phyloP scores from a whole-genome alignment of 139 green algal genomes.

The Dunaliella primolecta region DNA sequence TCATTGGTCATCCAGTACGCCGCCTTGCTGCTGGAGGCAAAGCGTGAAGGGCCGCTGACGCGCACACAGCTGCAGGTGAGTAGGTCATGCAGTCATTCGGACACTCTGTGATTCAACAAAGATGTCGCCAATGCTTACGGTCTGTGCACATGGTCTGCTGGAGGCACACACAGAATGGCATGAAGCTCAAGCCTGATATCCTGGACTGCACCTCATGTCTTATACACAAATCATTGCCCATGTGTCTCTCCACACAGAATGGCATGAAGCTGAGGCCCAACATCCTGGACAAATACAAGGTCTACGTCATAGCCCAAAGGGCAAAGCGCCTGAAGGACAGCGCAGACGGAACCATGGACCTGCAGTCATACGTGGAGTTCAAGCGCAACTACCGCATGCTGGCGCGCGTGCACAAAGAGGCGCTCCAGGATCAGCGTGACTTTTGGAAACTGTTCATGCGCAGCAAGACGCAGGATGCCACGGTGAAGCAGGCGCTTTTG shows the following conservation, averaged over 20 bases:
- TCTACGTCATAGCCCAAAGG: constrained; percentile 22
- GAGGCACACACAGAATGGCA: not conserved
- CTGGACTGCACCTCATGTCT: too few species aligned
- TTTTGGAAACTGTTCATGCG: constrained; percentile 23
- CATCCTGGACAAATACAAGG: not conserved
- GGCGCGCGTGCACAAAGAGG: constrained; percentile 26
- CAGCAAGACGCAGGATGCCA: not conserved
- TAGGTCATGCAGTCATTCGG: not conserved
- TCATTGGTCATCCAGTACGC: constrained; percentile 32
- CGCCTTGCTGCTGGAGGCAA: constrained; percentile 38
- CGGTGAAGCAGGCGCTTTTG: constrained; percentile 10
- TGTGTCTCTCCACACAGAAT: too few species aligned
- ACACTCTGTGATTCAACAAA: not conserved
- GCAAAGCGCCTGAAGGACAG: constrained; percentile 32
- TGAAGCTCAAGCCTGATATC: constrained; percentile 11
- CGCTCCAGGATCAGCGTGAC: constrained; percentile 13
- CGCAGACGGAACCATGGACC: constrained; percentile 25
- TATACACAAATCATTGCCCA: too few species aligned
- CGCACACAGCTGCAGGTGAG: constrained; percentile 46
- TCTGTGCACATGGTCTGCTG: not conserved
- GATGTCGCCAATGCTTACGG: not conserved
- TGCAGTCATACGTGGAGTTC: constrained; percentile 40
- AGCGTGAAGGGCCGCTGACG: constrained; percentile 28
- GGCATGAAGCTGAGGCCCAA: constrained; percentile 19
- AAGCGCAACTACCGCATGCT: constrained; percentile 28